Evolutionary conservation across 1,284 basidiomycete genomes (phyloP).

Genomic region (Leccinum subfulvum): DNA sequence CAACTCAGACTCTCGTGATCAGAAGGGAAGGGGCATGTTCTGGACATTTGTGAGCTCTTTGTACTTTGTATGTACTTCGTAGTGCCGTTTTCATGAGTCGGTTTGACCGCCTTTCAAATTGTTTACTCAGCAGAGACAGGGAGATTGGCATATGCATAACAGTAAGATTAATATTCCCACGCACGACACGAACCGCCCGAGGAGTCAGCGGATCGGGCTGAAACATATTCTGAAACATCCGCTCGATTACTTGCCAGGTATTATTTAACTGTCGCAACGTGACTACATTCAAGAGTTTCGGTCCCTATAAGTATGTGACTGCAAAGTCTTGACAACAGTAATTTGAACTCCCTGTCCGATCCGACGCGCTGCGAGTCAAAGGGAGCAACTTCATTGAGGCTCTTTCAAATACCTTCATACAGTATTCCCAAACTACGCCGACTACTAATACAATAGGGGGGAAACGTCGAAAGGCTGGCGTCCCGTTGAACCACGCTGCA

Average conservation of each 20-base stretch:
- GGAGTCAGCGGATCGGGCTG: background rate
- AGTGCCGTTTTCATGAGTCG: too few species aligned
- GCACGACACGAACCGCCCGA: background rate
- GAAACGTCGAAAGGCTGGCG: background rate
- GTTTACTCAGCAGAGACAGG: background rate
- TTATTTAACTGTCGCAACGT: background rate
- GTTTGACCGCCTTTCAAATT: background rate
- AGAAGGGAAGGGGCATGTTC: background rate
- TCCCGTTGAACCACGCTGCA: background rate
- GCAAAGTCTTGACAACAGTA: too few species aligned
- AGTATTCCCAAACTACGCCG: background rate
- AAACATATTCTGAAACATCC: background rate
- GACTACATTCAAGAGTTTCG: background rate
- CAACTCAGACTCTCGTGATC: background rate
- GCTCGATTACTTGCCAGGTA: background rate
- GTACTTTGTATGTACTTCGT: background rate
- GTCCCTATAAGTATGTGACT: background rate
- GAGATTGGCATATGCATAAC: too few species aligned
- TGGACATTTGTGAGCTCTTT: background rate
- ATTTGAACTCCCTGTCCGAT: background rate
- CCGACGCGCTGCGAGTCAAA: too few species aligned
- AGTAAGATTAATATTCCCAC: background rate
- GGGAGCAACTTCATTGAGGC: too few species aligned
- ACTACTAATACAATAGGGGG: background rate
- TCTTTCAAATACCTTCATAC: background rate